phyloP scores from a whole-genome alignment of 495 filamentous ascomycete genomes.

The Aspergillus campestris region DNA sequence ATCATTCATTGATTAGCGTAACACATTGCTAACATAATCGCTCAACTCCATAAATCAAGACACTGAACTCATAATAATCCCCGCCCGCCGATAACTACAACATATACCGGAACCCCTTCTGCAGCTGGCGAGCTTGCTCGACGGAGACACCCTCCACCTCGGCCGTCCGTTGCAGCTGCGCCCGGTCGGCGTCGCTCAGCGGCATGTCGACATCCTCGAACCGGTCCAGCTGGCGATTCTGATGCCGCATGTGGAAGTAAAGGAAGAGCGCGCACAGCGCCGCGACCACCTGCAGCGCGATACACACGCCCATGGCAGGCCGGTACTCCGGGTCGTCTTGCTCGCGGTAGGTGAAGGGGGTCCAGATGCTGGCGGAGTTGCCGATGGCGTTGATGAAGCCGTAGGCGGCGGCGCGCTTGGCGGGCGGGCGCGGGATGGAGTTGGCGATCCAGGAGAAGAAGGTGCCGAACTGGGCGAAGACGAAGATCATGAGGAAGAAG shows the following conservation, averaged over 20 bases:
- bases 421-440: conserved; percentile 33
- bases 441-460: conserved; percentile 37
- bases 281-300: conserved; percentile 20
- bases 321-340: conserved; percentile 19
- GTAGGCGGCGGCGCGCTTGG: conserved; percentile 36
- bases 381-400: conserved; percentile 32
- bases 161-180: conserved; percentile 24
- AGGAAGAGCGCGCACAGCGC: conserved; percentile 14
- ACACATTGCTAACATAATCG: too few species aligned
- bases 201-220: conserved; percentile 20
- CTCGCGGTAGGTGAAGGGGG: conserved; percentile 33
- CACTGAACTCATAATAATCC: too few species aligned
- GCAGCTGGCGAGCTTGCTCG: conserved; percentile 19
- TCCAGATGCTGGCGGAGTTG: conserved; percentile 33
- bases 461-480: conserved; percentile 32
- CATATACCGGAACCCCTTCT: conserved; percentile 31
- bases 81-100: background rate
- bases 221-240: conserved; percentile 26
- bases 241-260: conserved; percentile 10
- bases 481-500: conserved; percentile 38
- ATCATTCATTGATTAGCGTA: too few species aligned
- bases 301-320: conserved; percentile 25
- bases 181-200: conserved; percentile 21
- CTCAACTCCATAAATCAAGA: too few species aligned
- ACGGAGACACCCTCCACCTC: conserved; percentile 29